Evolutionary conservation across 495 filamentous ascomycete genomes (phyloP).

Genomic region (Evernia prunastri): DNA sequence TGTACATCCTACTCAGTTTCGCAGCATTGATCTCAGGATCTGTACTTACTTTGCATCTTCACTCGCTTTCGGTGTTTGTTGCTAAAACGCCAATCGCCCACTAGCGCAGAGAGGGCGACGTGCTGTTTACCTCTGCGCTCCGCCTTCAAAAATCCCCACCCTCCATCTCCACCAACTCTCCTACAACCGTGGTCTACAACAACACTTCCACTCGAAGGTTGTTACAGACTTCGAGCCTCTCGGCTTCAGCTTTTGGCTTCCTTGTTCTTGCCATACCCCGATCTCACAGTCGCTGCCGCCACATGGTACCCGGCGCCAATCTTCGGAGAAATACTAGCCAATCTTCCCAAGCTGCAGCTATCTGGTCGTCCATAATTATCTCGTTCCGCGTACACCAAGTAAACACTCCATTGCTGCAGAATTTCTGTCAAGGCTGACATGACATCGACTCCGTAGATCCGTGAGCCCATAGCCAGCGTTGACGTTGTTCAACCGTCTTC

Average conservation of each 20-base stretch:
- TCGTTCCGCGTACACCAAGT: background rate
- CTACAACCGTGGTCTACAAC: background rate
- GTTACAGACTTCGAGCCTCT: background rate
- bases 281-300: background rate
- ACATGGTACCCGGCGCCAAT: background rate
- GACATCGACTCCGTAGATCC: background rate
- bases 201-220: background rate
- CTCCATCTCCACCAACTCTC: constrained; percentile 7
- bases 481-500: background rate
- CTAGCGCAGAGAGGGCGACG: constrained; percentile 19
- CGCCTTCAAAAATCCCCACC: constrained; percentile 5
- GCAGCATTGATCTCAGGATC: constrained; percentile 15
- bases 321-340: constrained; percentile 3
- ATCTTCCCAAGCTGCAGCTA: background rate
- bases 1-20: constrained; percentile 13
- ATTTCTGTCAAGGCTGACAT: background rate
- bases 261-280: background rate
- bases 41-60: constrained; percentile 19
- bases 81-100: constrained; percentile 15
- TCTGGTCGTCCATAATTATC: background rate
- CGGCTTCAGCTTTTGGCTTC: background rate
- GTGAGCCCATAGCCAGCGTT: background rate
- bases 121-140: constrained; percentile 23
- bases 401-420: background rate
- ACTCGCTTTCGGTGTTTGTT: constrained; percentile 11